Percentiles rank a stretch among this genome's conserved stretches.
Conservation (phyloP, 192 early-diverging fungal genomes). For the Backusella tarrabulga region DNA sequence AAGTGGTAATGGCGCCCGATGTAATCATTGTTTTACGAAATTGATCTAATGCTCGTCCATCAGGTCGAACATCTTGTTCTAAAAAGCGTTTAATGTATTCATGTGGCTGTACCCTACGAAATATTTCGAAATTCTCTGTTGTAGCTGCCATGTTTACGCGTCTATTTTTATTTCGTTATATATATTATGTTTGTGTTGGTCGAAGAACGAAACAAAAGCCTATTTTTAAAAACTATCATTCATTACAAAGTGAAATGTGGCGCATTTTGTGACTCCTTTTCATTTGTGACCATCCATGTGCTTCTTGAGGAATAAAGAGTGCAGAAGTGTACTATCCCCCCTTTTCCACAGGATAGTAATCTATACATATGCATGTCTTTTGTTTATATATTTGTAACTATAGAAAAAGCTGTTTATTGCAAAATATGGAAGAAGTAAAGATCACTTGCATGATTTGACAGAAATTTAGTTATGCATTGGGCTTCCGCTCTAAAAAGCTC, state of each 20-base stretch:
- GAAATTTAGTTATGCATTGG: background rate
- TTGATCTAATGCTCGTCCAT: slow-evolving; percentile 70
- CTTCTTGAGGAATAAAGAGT: background rate
- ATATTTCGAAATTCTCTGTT: slow-evolving; percentile 58
- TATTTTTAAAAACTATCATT: background rate
- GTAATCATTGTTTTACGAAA: slow-evolving; percentile 70
- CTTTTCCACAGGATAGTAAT: no score
- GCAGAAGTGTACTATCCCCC: no score
- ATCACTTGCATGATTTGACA: background rate
- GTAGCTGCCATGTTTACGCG: background rate
- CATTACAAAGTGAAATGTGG: background rate
- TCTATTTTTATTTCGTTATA: background rate
- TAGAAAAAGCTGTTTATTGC: no score
- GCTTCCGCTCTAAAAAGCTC: background rate
- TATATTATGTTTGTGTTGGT: background rate
- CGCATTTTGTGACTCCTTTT: background rate
- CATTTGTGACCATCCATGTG: background rate
- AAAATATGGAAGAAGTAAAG: background rate
- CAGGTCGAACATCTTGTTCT: slow-evolving; percentile 74
- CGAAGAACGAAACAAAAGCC: background rate
- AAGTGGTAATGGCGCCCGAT: slow-evolving; percentile 70
- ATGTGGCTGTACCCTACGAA: slow-evolving; percentile 82
- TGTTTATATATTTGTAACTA: no score
- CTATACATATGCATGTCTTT: no score
- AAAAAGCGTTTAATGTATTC: slow-evolving; percentile 89